These are phyloP conservation scores for Alternaria longipes DNA, from an alignment of 2,329 filamentous ascomycete genomes.

Conservation along the genomic window DNA sequence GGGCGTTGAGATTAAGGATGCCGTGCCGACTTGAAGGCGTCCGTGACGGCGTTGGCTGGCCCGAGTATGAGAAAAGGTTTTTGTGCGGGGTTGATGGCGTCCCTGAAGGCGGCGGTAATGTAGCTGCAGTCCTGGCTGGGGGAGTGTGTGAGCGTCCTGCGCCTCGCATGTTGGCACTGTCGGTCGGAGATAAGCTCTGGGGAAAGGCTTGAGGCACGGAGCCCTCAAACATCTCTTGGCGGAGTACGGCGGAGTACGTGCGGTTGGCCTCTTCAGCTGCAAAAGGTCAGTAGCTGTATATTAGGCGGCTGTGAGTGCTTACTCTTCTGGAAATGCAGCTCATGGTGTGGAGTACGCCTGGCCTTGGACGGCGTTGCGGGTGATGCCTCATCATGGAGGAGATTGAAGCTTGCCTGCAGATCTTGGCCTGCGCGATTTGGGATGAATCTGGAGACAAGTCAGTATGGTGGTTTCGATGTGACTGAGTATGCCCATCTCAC, in stretches of 20 bases:
- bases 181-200: constrained; percentile 61
- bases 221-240: constrained; percentile 90
- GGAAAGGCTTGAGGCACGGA: constrained; percentile 84
- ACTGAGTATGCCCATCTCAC: constrained; percentile 30
- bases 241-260: constrained; percentile 86
- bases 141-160: constrained; percentile 82
- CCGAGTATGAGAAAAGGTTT: constrained; percentile 90
- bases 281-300: constrained; percentile 22
- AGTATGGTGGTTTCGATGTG: neutral
- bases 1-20: constrained; percentile 80
- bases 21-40: constrained; percentile 89
- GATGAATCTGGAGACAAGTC: constrained; percentile 75
- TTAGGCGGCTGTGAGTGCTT: constrained; percentile 19
- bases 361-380: constrained; percentile 88
- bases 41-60: constrained; percentile 87
- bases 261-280: constrained; percentile 91
- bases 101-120: constrained; percentile 74
- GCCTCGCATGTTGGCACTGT: constrained; percentile 66
- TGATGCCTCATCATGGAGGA: constrained; percentile 91
- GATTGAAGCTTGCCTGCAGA: constrained; percentile 88
- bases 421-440: constrained; percentile 94
- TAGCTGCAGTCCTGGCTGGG: constrained; percentile 69
- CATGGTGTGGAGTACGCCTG: constrained; percentile 84
- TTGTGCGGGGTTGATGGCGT: constrained; percentile 97
- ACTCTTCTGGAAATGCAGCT: constrained; percentile 93